Evolutionary conservation across 257 asterid genomes (phyloP), one percentile per base, ranked within the genome.

Genomic region (Primulina tabacum): DNA sequence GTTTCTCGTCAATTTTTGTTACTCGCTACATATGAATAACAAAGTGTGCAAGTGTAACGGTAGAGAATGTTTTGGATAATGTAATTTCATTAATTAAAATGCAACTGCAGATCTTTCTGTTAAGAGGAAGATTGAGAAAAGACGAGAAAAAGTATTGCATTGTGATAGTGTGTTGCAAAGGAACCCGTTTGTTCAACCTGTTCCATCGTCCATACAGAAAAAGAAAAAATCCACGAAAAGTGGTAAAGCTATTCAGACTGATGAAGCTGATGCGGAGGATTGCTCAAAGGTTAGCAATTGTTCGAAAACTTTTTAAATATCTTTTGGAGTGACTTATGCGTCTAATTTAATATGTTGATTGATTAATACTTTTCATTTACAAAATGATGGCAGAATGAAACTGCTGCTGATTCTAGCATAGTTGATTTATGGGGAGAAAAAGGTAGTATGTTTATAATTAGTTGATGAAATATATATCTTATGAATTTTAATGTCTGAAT

Each of bases 91-190:
- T 10, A 34, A 34, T 16, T 57, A 9, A 50, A n/a, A 21, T 68
- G 60, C 56, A 47, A 38, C 67, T 38, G 72, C 84, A 94, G 99
- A 94, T 83, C 91, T 87, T 73, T 81, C 97, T 65, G 89, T 77
- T 52, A 89, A 80, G 78, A 83, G 92, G 24, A 94, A 91, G 88
- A 91, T 94, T 75, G 97, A 94, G 74, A 94, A 91, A 75, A 84
- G 74, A 74, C 79, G 96, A 79, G 92, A 86, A 52, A 87, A 83
- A 73, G 95, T 89, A 29, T 84, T 94, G 58, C 88, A 84, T 10
- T 79, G 76, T 73, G 96, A 94, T 20, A 94, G 96, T 78, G 21
- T 94, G 72, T 73, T 94, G 74, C 95, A 89, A 79, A 86, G 83
- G 69, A 94, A 90, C 73, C 88, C 92, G 43, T 90, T 87, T 76